phyloP scores from a whole-genome alignment of 495 filamentous ascomycete species.

The Aspergillus haitiensis region DNA sequence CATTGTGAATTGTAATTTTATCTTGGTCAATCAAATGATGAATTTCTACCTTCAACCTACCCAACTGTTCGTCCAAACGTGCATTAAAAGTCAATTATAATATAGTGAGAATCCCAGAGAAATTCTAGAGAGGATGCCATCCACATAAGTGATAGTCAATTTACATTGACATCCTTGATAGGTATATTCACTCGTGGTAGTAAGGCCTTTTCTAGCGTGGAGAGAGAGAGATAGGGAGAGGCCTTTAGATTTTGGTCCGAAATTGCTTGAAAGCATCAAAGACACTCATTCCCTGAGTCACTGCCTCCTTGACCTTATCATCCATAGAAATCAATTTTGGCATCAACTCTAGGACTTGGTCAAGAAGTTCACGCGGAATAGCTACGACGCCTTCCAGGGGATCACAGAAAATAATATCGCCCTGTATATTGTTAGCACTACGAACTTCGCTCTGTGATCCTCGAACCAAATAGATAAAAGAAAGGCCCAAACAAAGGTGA shows the following conservation, averaged over 20 bases:
- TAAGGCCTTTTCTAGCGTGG: no score
- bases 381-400: conserved; percentile 59
- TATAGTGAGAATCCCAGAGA: no score
- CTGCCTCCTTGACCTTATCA: conserved; percentile 59
- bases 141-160: no score
- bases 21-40: conserved; percentile 9
- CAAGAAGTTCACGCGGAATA: conserved; percentile 55
- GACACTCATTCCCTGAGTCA: conserved; percentile 55
- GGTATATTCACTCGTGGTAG: no score
- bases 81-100: no score
- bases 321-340: conserved; percentile 59
- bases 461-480: no score
- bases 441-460: no score
- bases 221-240: no score
- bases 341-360: conserved; percentile 52
- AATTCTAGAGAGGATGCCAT: no score
- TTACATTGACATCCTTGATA: no score
- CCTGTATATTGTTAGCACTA: conserved; percentile 31
- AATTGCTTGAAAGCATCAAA: conserved; percentile 57
- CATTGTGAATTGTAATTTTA: conserved; percentile 19
- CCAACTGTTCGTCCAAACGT: neutral
- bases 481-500: neutral
- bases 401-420: conserved; percentile 66
- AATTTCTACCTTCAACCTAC: conserved; percentile 1
- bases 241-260: conserved; percentile 25